These are phyloP conservation scores for Clitoria ternatea DNA, from an alignment of 306 rosid genomes.

Conservation along the genomic window DNA sequence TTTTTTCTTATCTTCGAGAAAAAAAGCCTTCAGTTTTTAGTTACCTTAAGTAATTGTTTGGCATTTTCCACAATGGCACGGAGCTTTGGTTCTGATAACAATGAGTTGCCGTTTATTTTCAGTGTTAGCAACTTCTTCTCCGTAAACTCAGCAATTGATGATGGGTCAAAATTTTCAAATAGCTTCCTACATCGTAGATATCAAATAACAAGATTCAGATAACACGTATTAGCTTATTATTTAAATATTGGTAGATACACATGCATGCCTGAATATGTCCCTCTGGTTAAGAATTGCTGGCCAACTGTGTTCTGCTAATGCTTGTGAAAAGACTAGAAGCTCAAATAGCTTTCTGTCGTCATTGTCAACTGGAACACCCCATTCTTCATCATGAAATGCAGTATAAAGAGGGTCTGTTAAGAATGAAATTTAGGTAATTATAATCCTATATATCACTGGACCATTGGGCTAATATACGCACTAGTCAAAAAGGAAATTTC, in stretches of 20 bases:
- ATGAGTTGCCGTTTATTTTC: slow-evolving; percentile 55
- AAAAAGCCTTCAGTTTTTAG: neutral
- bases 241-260: neutral
- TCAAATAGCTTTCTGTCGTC: slow-evolving; percentile 83
- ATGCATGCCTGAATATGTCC: slow-evolving; percentile 62
- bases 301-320: slow-evolving; percentile 90
- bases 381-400: slow-evolving; percentile 83
- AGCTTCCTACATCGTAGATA: slow-evolving; percentile 51
- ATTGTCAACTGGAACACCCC: slow-evolving; percentile 74
- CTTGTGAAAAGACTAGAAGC: slow-evolving; percentile 73
- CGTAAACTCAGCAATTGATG: slow-evolving; percentile 57
- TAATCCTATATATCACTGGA: no score
- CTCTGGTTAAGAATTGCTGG: slow-evolving; percentile 65
- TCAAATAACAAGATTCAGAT: slow-evolving; percentile 12
- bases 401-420: slow-evolving; percentile 61
- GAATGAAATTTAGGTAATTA: no score
- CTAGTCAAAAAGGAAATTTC: neutral
- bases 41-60: slow-evolving; percentile 74
- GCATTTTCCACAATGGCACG: slow-evolving; percentile 89
- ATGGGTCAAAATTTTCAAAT: slow-evolving; percentile 69
- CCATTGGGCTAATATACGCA: neutral
- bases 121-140: slow-evolving; percentile 60
- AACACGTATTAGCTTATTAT: neutral
- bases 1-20: neutral
- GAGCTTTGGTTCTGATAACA: slow-evolving; percentile 83